phyloP scores from a whole-genome alignment of 768 basidiomycete species.

The Gloeopeniophorella convolvens region DNA sequence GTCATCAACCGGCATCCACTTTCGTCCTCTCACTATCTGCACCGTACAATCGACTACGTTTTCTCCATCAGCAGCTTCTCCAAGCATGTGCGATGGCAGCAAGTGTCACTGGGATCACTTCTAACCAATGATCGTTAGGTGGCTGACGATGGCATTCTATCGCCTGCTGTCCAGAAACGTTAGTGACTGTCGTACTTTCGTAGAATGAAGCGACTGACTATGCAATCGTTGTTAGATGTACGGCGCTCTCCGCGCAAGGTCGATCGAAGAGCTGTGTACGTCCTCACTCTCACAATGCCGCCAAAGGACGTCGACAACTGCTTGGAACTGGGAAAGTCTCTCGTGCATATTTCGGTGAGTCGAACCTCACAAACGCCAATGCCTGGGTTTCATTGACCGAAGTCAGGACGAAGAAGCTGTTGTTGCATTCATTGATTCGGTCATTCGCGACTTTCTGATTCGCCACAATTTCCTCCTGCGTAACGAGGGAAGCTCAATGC shows the following conservation, averaged over 20 bases:
- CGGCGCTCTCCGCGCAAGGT: conserved; percentile 73
- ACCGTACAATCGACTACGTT: conserved; percentile 55
- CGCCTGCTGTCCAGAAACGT: conserved; percentile 1
- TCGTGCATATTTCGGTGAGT: conserved; percentile 61
- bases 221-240: conserved; percentile 32
- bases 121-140: conserved; percentile 4
- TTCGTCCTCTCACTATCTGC: conserved; percentile 50
- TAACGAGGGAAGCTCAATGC: conserved; percentile 29
- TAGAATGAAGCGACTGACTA: conserved; percentile 16
- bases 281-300: conserved; percentile 69
- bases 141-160: conserved; percentile 9
- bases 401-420: conserved; percentile 55
- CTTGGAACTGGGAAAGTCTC: conserved; percentile 70
- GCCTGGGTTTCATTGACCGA: conserved; percentile 6
- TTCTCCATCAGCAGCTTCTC: conserved; percentile 68
- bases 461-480: conserved; percentile 49
- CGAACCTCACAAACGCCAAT: neutral
- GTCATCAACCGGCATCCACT: conserved; percentile 79
- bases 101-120: conserved; percentile 15
- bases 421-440: conserved; percentile 46
- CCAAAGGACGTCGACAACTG: conserved; percentile 65
- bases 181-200: conserved; percentile 1
- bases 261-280: conserved; percentile 78
- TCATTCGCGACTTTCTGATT: conserved; percentile 55
- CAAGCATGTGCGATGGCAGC: conserved; percentile 47